These are phyloP conservation scores for Helianthus annuus DNA, from an alignment of 129 eudicot species.

Conservation along the genomic window HanXRQr2.0-SUNRISE NC_035442.2:2477197-2477696, in stretches of 20 bases:
- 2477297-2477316: slow-evolving; percentile 72
- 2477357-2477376: slow-evolving; percentile 6
- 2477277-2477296: slow-evolving; percentile 81
- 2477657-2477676: slow-evolving; percentile 51
- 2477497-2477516: slow-evolving; percentile 78
- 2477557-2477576: slow-evolving; percentile 17
- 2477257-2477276: slow-evolving; percentile 74
- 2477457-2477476: slow-evolving; percentile 77
- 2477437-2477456: slow-evolving; percentile 59
- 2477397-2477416: slow-evolving; percentile 2
- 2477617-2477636: slow-evolving; percentile 63
- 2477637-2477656: slow-evolving; percentile 74
- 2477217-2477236: slow-evolving; percentile 62
- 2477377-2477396: slow-evolving; percentile 4
- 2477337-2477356: slow-evolving; percentile 14
- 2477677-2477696: slow-evolving; percentile 63
- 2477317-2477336: slow-evolving; percentile 62
- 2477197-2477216: slow-evolving; percentile 49
- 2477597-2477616: slow-evolving; percentile 4
- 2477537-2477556: background rate
- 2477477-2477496: slow-evolving; percentile 64
- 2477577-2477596: background rate
- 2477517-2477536: slow-evolving; percentile 42
- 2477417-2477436: slow-evolving; percentile 64
- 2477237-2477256: slow-evolving; percentile 82